A percentile compares a stretch with the other conserved stretches of the same genome.
These are phyloP conservation scores for Cynara cardunculus DNA, from an alignment of 129 eudicot species.

Conservation along the genomic window DNA sequence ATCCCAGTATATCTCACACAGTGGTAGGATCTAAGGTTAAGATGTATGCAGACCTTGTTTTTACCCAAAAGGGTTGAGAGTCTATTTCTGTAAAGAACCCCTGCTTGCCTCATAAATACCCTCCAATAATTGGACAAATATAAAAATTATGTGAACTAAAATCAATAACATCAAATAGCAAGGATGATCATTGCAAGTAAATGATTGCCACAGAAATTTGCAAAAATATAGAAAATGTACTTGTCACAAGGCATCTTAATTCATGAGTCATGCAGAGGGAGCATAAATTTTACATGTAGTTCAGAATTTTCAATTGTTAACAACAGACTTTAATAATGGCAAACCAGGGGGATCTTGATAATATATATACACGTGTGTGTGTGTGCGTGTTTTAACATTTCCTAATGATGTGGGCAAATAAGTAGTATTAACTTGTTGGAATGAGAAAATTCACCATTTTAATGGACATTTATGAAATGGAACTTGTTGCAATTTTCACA, in stretches of 20 bases:
- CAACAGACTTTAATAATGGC: neutral
- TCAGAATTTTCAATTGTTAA: no score
- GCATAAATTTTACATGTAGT: no score
- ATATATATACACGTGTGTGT: no score
- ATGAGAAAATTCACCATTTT: neutral
- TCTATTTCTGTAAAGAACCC: no score
- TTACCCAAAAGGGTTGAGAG: no score
- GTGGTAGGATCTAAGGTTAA: no score
- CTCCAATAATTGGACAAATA: neutral
- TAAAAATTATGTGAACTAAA: neutral
- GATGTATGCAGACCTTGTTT: no score
- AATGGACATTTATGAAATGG: neutral
- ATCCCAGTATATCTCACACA: neutral
- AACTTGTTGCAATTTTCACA: neutral
- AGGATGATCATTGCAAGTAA: neutral
- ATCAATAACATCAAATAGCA: neutral
- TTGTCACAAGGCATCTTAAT: neutral
- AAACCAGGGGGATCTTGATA: neutral
- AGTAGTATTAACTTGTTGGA: neutral
- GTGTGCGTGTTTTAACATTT: no score
- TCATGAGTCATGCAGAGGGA: no score
- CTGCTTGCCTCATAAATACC: neutral
- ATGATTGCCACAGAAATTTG: neutral
- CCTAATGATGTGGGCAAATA: neutral
- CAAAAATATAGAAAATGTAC: neutral